Conservation (phyloP, 345 rosid species). For the Gossypium rotundifolium region DNA sequence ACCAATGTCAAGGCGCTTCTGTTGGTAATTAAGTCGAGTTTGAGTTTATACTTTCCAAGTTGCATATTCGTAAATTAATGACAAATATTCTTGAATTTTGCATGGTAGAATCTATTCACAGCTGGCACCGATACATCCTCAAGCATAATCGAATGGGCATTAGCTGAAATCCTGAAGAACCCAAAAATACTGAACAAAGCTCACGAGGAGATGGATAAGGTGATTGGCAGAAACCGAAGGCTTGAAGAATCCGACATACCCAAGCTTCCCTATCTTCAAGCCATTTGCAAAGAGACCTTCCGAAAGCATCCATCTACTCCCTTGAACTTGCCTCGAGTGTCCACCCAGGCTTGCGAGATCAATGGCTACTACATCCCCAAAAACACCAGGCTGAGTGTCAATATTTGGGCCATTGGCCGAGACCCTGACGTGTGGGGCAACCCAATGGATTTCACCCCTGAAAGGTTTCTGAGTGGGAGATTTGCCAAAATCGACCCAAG, state of each 20-base stretch:
- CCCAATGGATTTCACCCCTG: conserved; percentile 39
- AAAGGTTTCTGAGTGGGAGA: conserved; percentile 34
- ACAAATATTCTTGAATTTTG: too few relatives aligned
- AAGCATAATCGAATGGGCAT: conserved; percentile 53
- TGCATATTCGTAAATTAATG: too few relatives aligned
- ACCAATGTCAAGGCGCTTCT: conserved; percentile 54
- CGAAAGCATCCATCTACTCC: conserved; percentile 61
- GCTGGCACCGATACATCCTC: conserved; percentile 64
- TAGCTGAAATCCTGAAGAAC: conserved; percentile 41
- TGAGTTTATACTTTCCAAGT: too few relatives aligned
- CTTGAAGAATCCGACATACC: conserved; percentile 45
- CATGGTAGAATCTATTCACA: background rate
- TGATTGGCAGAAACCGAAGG: conserved; percentile 45
- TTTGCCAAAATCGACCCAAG: conserved; percentile 31
- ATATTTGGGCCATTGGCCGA: conserved; percentile 64
- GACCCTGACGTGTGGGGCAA: conserved; percentile 49
- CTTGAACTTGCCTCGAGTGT: conserved; percentile 38
- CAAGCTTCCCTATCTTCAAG: conserved; percentile 42
- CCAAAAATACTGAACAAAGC: conserved; percentile 35
- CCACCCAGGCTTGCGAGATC: conserved; percentile 35
- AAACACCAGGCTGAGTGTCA: conserved; percentile 36
- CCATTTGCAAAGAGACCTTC: conserved; percentile 50
- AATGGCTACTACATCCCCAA: conserved; percentile 46
- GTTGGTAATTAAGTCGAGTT: conserved; percentile 28
- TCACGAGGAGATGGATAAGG: conserved; percentile 59